A percentile compares a stretch with the other conserved stretches of the same genome.
Evolutionary conservation across 176 grass and related monocot genomes (phyloP).

Genomic region (Eleusine coracana): DNA sequence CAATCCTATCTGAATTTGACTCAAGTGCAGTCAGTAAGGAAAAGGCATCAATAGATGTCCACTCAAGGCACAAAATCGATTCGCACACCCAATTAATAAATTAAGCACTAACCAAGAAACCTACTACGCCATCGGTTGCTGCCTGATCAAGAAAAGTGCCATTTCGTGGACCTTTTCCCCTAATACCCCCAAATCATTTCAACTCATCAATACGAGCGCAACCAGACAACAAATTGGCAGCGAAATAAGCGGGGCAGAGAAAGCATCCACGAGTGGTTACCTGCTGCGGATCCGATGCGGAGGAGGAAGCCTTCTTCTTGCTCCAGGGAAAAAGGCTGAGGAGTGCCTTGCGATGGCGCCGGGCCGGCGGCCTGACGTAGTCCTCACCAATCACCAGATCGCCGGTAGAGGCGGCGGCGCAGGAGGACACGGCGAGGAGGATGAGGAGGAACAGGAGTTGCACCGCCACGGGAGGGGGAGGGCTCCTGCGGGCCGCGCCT

Average conservation of each 20-base stretch:
- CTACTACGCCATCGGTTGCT: neutral
- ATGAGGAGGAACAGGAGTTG: constrained; percentile 7
- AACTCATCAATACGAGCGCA: neutral
- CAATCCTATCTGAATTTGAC: neutral
- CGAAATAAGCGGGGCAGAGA: neutral
- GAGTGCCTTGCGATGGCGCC: constrained; percentile 45
- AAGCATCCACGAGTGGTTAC: constrained; percentile 23
- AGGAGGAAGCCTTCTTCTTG: constrained; percentile 43
- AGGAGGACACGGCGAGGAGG: constrained; percentile 18
- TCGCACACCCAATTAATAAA: neutral
- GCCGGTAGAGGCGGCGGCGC: constrained; percentile 9
- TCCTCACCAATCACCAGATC: constrained; percentile 57
- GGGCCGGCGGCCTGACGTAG: constrained; percentile 56
- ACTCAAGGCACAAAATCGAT: neutral
- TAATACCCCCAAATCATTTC: neutral
- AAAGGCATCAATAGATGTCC: neutral
- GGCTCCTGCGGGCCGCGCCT: constrained; percentile 2
- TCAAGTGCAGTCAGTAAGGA: neutral
- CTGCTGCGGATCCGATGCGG: constrained; percentile 58
- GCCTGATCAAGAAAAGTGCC: constrained; percentile 14
- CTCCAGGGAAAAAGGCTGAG: constrained; percentile 56
- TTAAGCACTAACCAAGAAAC: neutral
- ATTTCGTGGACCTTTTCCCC: neutral
- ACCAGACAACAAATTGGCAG: neutral
- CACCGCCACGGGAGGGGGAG: neutral